These are phyloP conservation scores for Cubamyces lactineus DNA, from an alignment of 768 basidiomycete genomes.

Conservation along the genomic window DNA sequence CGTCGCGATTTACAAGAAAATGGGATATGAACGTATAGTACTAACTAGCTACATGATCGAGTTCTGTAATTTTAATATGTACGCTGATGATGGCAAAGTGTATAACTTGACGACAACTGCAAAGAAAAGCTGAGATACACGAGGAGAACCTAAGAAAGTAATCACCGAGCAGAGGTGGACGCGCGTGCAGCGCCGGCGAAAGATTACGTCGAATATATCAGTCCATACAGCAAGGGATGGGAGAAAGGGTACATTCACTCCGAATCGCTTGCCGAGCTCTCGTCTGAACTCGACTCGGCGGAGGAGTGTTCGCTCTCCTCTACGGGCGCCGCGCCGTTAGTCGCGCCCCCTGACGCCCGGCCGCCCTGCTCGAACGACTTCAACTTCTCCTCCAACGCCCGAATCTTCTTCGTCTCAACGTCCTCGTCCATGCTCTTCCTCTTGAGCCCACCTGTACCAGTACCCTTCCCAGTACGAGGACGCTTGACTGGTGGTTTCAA, in stretches of 20 bases:
- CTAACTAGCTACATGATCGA: constrained; percentile 35
- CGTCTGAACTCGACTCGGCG: constrained; percentile 79
- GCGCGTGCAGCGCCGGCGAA: constrained; percentile 5
- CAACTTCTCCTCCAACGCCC: constrained; percentile 86
- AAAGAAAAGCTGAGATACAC: constrained; percentile 12
- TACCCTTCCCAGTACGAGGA: constrained; percentile 75
- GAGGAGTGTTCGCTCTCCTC: constrained; percentile 76
- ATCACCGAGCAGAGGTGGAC: constrained; percentile 23
- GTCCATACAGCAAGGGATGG: constrained; percentile 2
- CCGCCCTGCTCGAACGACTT: constrained; percentile 72
- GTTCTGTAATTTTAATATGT: constrained; percentile 38
- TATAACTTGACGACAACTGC: constrained; percentile 28
- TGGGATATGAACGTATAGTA: constrained; percentile 28
- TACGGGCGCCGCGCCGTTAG: constrained; percentile 43
- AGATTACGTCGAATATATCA: constrained; percentile 13
- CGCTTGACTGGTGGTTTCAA: constrained; percentile 62
- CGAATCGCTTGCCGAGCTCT: constrained; percentile 84
- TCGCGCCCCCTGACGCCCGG: constrained; percentile 23
- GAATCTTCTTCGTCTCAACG: constrained; percentile 94
- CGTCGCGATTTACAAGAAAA: constrained; percentile 7
- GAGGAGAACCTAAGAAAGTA: constrained; percentile 2
- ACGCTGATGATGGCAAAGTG: constrained; percentile 26
- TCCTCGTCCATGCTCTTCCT: constrained; percentile 98
- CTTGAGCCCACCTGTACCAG: constrained; percentile 87
- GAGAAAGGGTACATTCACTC: constrained; percentile 50